Conservation (phyloP, 2,329 filamentous ascomycete genomes). For the Fusarium albidum region DNA sequence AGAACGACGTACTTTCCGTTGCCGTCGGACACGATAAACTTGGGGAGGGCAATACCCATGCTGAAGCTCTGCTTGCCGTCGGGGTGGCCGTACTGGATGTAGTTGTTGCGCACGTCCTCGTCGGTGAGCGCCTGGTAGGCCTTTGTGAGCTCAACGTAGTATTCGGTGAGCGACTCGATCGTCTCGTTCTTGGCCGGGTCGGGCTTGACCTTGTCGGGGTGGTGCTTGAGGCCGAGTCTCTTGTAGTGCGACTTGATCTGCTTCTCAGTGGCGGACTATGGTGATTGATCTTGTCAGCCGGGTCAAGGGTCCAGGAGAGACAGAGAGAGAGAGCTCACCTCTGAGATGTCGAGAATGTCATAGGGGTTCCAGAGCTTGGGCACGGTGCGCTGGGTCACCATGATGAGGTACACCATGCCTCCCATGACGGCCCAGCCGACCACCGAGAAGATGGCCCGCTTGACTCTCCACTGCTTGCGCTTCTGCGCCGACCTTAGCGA, state of each 20-base stretch:
- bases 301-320: slow-evolving; percentile 17
- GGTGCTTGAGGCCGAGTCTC: slow-evolving; percentile 82
- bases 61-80: slow-evolving; percentile 98
- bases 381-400: slow-evolving; percentile 74
- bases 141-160: slow-evolving; percentile 95
- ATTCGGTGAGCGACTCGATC: slow-evolving; percentile 80
- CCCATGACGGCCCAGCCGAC: slow-evolving; percentile 84
- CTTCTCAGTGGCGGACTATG: slow-evolving; percentile 85
- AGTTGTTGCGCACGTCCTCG: slow-evolving; percentile 97
- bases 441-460: slow-evolving; percentile 79
- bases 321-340: slow-evolving; percentile 61
- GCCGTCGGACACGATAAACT: slow-evolving; percentile 90
- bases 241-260: slow-evolving; percentile 93
- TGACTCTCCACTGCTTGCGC: slow-evolving; percentile 87
- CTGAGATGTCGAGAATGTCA: slow-evolving; percentile 86
- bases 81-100: slow-evolving; percentile 92
- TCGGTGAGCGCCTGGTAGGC: slow-evolving; percentile 98
- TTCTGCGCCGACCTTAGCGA: slow-evolving; percentile 85
- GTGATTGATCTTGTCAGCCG: too few relatives aligned
- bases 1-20: slow-evolving; percentile 95
- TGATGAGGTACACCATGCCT: slow-evolving; percentile 91
- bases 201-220: slow-evolving; percentile 91
- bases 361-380: slow-evolving; percentile 96
- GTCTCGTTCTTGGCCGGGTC: slow-evolving; percentile 91
- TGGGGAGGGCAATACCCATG: slow-evolving; percentile 94